Conservation (phyloP, 2,329 filamentous ascomycete species). For the Kalaharituber pfeilii region DNA sequence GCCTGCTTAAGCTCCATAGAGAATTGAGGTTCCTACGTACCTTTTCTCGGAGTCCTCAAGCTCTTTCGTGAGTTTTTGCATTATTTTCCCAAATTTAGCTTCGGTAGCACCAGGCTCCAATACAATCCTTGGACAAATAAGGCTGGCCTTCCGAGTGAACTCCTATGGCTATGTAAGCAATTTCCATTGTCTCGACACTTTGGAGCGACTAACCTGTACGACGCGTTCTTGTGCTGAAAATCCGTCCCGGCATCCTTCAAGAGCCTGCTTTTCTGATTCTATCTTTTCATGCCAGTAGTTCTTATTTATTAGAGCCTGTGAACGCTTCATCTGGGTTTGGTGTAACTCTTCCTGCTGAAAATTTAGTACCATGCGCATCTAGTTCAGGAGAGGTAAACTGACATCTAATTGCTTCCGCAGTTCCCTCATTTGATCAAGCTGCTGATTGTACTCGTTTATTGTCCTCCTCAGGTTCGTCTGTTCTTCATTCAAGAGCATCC, state of each 20-base stretch:
- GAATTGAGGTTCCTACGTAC: conserved; percentile 26
- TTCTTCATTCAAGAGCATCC: conserved; percentile 5
- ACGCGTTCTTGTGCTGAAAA: not conserved
- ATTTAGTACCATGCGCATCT: not conserved
- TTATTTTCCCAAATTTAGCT: conserved; percentile 28
- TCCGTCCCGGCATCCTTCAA: not conserved
- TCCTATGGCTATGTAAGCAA: conserved; percentile 24
- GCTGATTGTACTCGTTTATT: not conserved
- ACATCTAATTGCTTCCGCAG: not conserved
- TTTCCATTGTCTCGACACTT: not conserved
- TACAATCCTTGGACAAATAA: conserved; percentile 40
- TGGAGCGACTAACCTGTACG: not conserved
- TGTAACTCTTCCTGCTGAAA: not conserved
- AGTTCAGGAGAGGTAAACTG: not conserved
- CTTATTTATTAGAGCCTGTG: not conserved
- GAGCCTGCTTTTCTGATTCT: conserved; percentile 32
- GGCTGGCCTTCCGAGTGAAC: conserved; percentile 38
- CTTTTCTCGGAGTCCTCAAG: conserved; percentile 38
- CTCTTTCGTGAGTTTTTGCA: conserved; percentile 39
- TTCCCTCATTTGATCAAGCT: not conserved
- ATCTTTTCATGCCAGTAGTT: conserved; percentile 24
- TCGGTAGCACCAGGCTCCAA: conserved; percentile 47
- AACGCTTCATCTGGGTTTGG: not conserved
- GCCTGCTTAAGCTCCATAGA: conserved; percentile 4
- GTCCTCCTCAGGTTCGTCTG: not conserved